Evolutionary conservation across 495 filamentous ascomycete genomes (phyloP), one percentile per base, ranked within the genome.

Genomic region (Pyrenula aspistea): DNA sequence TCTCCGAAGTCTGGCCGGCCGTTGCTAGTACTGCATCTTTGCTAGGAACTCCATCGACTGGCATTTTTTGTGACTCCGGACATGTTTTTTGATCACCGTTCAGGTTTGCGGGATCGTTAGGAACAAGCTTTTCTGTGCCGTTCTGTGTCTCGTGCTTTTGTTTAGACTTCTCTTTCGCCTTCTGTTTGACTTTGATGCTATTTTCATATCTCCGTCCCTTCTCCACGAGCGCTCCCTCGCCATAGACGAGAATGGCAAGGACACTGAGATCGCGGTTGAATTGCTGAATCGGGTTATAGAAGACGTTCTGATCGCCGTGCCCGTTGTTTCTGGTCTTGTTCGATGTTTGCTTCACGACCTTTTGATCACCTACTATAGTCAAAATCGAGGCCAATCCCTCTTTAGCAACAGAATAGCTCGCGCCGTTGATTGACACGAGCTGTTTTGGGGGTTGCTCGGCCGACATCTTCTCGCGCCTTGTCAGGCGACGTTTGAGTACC

Each of bases 281-380:
- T 68, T 97, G 94, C 65, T 97, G 94, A 49, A 98, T 95, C 0
- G 93, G 92, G 61, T 98, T 98, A 73, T 98, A 98, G 67, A 98
- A 98, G 23, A 98, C 94, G 24, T 84, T 80, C 66, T 95, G 89
- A 15, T 75, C 68, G 25, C 77, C 74, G 48, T 81, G 73, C 12
- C 79, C 73, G 19, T 63, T 70, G 47, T 70, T 69, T n/a, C 73
- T 70, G 50, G 75, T 61, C 53, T 66, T 74, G 56, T 63, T 69
- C 15, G 66, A 61, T n/a, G n/a, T n/a, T 22, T 53, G 22, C n/a
- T 22, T 15, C 1, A 54, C 49, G 0, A 67, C 68, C 53, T 76
- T 70, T 2, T 76, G 73, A 23, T 81, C 73, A 0, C 65, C 57
- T 10, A 74, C 69, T 25, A 83, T 78, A 52, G 87, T 74, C 42